These are phyloP conservation scores for Sechiopsis laciniata DNA, from an alignment of 306 rosid species.

Conservation along the genomic window DNA sequence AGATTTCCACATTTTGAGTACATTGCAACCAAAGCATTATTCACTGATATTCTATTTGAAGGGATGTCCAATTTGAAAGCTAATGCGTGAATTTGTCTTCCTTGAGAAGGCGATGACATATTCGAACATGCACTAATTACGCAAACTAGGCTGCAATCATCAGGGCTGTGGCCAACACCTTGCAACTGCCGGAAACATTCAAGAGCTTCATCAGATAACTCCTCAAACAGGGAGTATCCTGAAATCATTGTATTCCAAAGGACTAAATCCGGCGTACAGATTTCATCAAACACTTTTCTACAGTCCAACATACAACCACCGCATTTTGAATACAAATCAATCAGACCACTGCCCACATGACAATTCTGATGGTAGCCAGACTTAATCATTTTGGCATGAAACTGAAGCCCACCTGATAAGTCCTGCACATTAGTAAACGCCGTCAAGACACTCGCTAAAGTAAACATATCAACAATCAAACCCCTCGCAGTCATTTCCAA, in stretches of 20 bases:
- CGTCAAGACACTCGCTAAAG: constrained; percentile 68
- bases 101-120: constrained; percentile 64
- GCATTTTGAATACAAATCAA: constrained; percentile 47
- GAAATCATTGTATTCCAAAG: constrained; percentile 21
- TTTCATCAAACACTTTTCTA: constrained; percentile 63
- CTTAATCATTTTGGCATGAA: constrained; percentile 31
- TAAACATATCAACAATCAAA: constrained; percentile 59
- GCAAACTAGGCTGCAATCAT: constrained; percentile 54
- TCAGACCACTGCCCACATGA: constrained; percentile 18
- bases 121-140: constrained; percentile 71
- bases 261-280: constrained; percentile 37
- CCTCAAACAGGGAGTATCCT: constrained; percentile 50
- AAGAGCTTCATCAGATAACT: constrained; percentile 60
- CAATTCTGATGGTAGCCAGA: constrained; percentile 61
- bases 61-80: constrained; percentile 24
- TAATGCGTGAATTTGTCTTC: constrained; percentile 66
- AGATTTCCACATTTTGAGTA: constrained; percentile 80
- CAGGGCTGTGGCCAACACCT: constrained; percentile 28
- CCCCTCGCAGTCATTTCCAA: constrained; percentile 53
- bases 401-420: constrained; percentile 66
- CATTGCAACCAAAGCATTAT: constrained; percentile 72
- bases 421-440: constrained; percentile 35
- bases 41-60: constrained; percentile 33
- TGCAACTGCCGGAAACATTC: constrained; percentile 56
- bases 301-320: constrained; percentile 54